Percentiles rank a stretch among this genome's conserved stretches.
Conservation (phyloP, 1,284 basidiomycete genomes). For the Apiotrichum gamsii region DNA sequence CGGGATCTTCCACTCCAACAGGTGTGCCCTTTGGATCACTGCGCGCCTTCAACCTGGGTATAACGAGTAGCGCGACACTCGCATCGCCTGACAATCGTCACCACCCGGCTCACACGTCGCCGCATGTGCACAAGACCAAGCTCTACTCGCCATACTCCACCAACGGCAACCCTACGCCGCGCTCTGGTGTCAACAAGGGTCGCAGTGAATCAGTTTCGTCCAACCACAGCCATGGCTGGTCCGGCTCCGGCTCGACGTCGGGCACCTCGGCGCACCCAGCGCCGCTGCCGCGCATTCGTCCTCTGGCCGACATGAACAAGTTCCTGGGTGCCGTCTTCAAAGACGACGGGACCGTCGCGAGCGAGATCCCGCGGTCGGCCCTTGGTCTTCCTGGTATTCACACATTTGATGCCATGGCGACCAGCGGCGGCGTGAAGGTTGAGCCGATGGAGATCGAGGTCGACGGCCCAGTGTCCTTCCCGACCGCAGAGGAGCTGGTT, state of each 20-base stretch:
- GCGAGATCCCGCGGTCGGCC: slow-evolving; percentile 34
- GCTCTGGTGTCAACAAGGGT: slow-evolving; percentile 17
- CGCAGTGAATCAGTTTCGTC: slow-evolving; percentile 17
- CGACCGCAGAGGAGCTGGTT: slow-evolving; percentile 38
- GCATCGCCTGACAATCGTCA: slow-evolving; percentile 35
- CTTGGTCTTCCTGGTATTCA: slow-evolving; percentile 40
- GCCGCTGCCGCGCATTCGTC: slow-evolving; percentile 19
- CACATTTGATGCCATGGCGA: slow-evolving; percentile 33
- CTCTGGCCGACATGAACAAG: slow-evolving; percentile 36
- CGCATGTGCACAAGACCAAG: slow-evolving; percentile 45
- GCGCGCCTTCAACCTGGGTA: slow-evolving; percentile 4
- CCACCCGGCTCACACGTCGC: slow-evolving; percentile 41
- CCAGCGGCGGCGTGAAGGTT: slow-evolving; percentile 30
- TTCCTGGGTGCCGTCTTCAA: slow-evolving; percentile 39
- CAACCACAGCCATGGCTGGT: neutral
- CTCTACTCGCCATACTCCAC: slow-evolving; percentile 46
- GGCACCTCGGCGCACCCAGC: slow-evolving; percentile 9
- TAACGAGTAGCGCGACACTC: slow-evolving; percentile 11
- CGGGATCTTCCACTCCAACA: slow-evolving; percentile 15
- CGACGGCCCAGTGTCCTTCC: slow-evolving; percentile 35
- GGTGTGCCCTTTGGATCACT: neutral
- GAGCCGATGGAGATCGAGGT: slow-evolving; percentile 33
- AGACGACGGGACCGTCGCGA: slow-evolving; percentile 33
- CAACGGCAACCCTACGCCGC: slow-evolving; percentile 21
- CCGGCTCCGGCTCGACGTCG: neutral